A percentile compares a stretch with the other conserved stretches of the same genome.
Conservation (phyloP, 225 moss, liverwort and hornwort species). For the Sphagnum contortum region DNA sequence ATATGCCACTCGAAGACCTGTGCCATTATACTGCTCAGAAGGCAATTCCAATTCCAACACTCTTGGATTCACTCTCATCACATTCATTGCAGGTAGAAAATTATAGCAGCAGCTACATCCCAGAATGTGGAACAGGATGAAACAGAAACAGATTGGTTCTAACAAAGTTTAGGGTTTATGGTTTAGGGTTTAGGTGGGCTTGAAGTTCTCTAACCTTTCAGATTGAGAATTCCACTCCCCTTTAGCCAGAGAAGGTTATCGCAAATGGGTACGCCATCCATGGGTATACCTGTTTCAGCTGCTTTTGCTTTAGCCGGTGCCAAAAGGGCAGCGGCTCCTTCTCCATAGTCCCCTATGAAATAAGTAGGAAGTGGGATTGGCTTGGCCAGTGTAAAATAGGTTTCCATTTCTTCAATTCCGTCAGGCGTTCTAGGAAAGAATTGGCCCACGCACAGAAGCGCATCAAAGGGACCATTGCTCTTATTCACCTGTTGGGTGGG, state of each 20-base stretch:
- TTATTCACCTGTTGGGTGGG: constrained; percentile 58
- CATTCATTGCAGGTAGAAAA: too few species aligned
- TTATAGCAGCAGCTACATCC: too few species aligned
- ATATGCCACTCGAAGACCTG: constrained; percentile 85
- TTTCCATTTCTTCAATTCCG: constrained; percentile 47
- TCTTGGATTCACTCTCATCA: not conserved
- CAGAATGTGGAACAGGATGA: too few species aligned
- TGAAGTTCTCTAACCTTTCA: constrained; percentile 46
- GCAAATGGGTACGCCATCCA: constrained; percentile 55
- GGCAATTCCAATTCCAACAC: not conserved
- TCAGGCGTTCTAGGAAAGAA: constrained; percentile 58
- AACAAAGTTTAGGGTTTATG: too few species aligned
- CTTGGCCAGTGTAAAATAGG: constrained; percentile 46
- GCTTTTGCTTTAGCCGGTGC: constrained; percentile 51
- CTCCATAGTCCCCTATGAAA: constrained; percentile 86
- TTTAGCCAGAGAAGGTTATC: constrained; percentile 74
- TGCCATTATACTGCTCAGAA: not conserved
- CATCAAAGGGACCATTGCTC: constrained; percentile 80
- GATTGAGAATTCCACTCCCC: constrained; percentile 66
- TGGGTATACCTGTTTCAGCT: constrained; percentile 43
- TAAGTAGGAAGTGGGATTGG: constrained; percentile 69
- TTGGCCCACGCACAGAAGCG: constrained; percentile 79
- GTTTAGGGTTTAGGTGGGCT: too few species aligned
- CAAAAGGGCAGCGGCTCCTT: constrained; percentile 50
- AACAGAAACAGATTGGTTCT: too few species aligned